Percentiles rank a stretch among this genome's conserved stretches.
These are phyloP conservation scores for Exidia glandulosa DNA, from an alignment of 768 basidiomycete genomes.

Conservation along the genomic window DNA sequence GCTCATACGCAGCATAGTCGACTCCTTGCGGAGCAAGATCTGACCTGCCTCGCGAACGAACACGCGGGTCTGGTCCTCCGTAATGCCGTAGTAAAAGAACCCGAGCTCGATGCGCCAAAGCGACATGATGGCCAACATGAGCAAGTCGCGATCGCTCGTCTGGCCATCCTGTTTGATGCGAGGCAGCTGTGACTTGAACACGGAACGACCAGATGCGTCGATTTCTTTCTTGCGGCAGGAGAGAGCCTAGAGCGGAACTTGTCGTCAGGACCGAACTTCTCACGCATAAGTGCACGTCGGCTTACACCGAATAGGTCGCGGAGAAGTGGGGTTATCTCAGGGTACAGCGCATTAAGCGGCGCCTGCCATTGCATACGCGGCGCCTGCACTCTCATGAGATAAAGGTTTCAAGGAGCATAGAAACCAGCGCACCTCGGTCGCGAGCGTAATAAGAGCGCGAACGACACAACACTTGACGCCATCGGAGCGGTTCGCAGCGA, in stretches of 20 bases:
- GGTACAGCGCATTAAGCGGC: background rate
- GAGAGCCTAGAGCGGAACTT: background rate
- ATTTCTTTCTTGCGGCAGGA: background rate
- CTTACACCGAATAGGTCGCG: background rate
- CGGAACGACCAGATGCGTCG: background rate
- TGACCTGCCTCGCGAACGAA: background rate
- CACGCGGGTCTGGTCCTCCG: conserved; percentile 13
- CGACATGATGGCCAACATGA: conserved; percentile 54
- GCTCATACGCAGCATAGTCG: background rate
- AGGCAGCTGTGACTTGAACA: background rate
- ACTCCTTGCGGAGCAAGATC: background rate
- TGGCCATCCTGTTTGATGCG: background rate
- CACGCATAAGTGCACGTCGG: background rate
- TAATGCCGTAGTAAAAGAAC: conserved; percentile 41
- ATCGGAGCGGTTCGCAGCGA: conserved; percentile 70
- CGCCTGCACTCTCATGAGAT: background rate
- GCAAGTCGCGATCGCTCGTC: conserved; percentile 36
- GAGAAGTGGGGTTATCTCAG: background rate
- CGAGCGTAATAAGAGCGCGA: conserved; percentile 57
- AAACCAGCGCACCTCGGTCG: conserved; percentile 42
- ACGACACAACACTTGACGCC: conserved; percentile 71
- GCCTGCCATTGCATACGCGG: background rate
- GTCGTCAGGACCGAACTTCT: too few relatives aligned
- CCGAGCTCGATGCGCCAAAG: conserved; percentile 52
- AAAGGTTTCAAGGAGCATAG: background rate